These are phyloP conservation scores for Xylaria sp. DNA, from an alignment of 2,329 filamentous ascomycete species.

Conservation along the genomic window DNA sequence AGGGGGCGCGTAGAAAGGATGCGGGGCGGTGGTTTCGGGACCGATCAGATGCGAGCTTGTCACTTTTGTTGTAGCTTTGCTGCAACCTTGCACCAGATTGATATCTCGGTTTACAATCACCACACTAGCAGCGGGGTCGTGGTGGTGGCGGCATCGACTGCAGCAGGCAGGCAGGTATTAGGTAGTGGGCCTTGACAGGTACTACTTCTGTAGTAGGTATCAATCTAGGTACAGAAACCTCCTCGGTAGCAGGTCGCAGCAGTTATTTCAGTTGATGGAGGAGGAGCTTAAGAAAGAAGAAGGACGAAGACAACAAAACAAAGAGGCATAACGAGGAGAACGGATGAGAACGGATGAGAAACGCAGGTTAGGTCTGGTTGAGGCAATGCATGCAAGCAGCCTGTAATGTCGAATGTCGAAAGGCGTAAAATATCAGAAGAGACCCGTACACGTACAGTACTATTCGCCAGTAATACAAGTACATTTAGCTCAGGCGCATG, in stretches of 20 bases:
- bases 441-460: too few species aligned
- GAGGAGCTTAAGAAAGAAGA: background rate
- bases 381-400: conserved; percentile 4
- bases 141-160: conserved; percentile 2
- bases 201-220: background rate
- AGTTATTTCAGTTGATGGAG: background rate
- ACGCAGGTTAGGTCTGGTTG: background rate
- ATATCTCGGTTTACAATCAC: background rate
- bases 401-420: background rate
- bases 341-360: background rate
- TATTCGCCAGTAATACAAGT: background rate
- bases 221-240: background rate
- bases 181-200: background rate
- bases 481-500: background rate
- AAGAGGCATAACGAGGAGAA: background rate
- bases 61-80: conserved; percentile 1
- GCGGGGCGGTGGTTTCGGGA: conserved; percentile 47
- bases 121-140: conserved; percentile 3
- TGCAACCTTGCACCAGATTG: background rate
- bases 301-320: background rate
- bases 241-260: too few species aligned
- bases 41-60: conserved; percentile 36
- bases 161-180: background rate
- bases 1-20: conserved; percentile 36
- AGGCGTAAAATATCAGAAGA: background rate